Evolutionary conservation across 768 basidiomycete genomes (phyloP).

Genomic region (Tubosaeta sp.): DNA sequence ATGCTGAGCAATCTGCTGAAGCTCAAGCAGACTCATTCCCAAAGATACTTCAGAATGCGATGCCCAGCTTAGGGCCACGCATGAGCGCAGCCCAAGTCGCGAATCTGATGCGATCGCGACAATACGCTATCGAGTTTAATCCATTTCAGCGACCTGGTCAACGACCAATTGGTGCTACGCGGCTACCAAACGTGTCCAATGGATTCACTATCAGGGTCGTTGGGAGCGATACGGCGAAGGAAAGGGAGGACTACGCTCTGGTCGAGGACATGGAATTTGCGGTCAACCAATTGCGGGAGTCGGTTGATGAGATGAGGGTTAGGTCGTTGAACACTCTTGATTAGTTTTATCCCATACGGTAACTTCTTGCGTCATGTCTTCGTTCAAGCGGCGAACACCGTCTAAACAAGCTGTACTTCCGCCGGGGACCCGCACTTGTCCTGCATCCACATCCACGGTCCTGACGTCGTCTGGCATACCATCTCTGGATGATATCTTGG

Average conservation of each 20-base stretch:
- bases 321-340: conserved; percentile 29
- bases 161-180: conserved; percentile 20
- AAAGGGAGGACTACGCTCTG: not conserved
- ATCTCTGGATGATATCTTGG: conserved; percentile 92
- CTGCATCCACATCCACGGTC: conserved; percentile 50
- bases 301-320: conserved; percentile 11
- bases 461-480: conserved; percentile 85
- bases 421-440: conserved; percentile 55
- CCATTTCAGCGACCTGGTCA: conserved; percentile 34
- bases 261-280: not conserved
- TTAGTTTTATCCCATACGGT: conserved; percentile 5
- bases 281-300: conserved; percentile 6
- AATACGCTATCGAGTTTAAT: conserved; percentile 30
- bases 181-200: conserved; percentile 31
- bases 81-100: conserved; percentile 19
- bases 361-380: conserved; percentile 47
- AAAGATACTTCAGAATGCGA: conserved; percentile 25
- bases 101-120: conserved; percentile 22
- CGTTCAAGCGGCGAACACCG: conserved; percentile 68
- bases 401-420: conserved; percentile 40
- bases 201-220: conserved; percentile 29
- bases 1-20: conserved; percentile 35
- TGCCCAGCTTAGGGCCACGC: conserved; percentile 22
- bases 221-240: conserved; percentile 14
- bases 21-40: conserved; percentile 27